These are phyloP conservation scores for Tricholomella constricta DNA, from an alignment of 768 basidiomycete species.

Conservation along the genomic window DNA sequence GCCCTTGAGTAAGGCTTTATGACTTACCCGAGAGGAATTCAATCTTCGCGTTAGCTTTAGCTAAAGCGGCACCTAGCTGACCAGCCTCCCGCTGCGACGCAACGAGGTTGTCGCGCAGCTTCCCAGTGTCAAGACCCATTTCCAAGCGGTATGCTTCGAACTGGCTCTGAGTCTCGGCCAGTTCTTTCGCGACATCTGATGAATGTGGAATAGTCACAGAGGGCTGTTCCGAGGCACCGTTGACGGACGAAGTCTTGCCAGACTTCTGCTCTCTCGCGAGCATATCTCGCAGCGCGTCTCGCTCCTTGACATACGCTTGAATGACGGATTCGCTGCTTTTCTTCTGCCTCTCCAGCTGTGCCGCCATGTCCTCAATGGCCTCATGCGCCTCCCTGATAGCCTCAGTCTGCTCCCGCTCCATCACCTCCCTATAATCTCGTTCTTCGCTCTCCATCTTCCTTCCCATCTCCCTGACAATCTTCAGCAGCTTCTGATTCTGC, in stretches of 20 bases:
- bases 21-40: constrained; percentile 74
- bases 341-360: constrained; percentile 79
- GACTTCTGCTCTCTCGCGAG: constrained; percentile 54
- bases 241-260: constrained; percentile 16
- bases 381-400: constrained; percentile 88
- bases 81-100: constrained; percentile 69
- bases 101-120: constrained; percentile 70
- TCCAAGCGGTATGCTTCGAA: constrained; percentile 82
- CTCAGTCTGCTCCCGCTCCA: constrained; percentile 75
- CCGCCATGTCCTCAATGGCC: constrained; percentile 76
- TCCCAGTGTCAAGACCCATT: constrained; percentile 75
- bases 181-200: constrained; percentile 53
- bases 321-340: constrained; percentile 68
- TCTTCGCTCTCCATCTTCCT: constrained; percentile 85
- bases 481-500: constrained; percentile 88
- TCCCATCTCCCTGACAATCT: constrained; percentile 81
- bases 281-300: constrained; percentile 82
- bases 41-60: constrained; percentile 82
- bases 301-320: constrained; percentile 83
- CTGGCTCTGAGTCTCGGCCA: constrained; percentile 74
- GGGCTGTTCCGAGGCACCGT: constrained; percentile 22
- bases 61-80: constrained; percentile 64
- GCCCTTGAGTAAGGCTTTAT: constrained; percentile 2
- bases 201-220: constrained; percentile 8
- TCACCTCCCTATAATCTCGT: constrained; percentile 65